Evolutionary conservation across 169 alveolate species (phyloP).

Genomic region (Plasmodium berghei): DNA sequence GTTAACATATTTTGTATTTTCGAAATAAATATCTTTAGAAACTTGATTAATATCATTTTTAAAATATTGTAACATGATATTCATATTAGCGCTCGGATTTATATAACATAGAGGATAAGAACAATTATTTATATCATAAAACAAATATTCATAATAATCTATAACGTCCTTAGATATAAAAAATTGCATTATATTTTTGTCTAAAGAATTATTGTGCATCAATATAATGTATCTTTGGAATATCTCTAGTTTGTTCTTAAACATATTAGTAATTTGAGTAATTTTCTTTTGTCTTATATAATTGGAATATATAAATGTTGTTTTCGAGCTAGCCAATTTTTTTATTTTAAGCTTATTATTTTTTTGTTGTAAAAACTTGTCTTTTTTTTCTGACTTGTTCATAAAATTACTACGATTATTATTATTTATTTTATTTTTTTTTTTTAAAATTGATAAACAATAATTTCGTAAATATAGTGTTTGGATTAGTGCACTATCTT

Average conservation of each 20-base stretch:
- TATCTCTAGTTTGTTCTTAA: background rate
- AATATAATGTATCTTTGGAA: constrained; percentile 27
- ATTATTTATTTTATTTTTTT: background rate
- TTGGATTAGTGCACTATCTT: too few species aligned
- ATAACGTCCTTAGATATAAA: constrained; percentile 25
- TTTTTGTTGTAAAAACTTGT: background rate
- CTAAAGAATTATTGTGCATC: constrained; percentile 43
- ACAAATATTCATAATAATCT: constrained; percentile 49
- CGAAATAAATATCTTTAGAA: background rate
- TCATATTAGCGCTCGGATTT: constrained; percentile 8
- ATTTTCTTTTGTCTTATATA: constrained; percentile 44
- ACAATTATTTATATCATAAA: constrained; percentile 16
- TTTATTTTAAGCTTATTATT: background rate
- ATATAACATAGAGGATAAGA: constrained; percentile 29
- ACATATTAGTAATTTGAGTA: background rate
- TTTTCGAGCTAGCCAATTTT: constrained; percentile 5
- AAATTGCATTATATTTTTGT: constrained; percentile 24
- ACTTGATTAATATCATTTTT: constrained; percentile 7
- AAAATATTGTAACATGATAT: constrained; percentile 5
- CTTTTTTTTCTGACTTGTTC: background rate
- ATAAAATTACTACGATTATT: background rate
- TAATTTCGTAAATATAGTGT: too few species aligned
- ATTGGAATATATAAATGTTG: constrained; percentile 23
- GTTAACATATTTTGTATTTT: background rate
- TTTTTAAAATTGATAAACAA: background rate